Percentiles rank a stretch among this genome's conserved stretches.
phyloP scores from a whole-genome alignment of 1,139 yeast species.

The Diutina mesorugosa region DNA sequence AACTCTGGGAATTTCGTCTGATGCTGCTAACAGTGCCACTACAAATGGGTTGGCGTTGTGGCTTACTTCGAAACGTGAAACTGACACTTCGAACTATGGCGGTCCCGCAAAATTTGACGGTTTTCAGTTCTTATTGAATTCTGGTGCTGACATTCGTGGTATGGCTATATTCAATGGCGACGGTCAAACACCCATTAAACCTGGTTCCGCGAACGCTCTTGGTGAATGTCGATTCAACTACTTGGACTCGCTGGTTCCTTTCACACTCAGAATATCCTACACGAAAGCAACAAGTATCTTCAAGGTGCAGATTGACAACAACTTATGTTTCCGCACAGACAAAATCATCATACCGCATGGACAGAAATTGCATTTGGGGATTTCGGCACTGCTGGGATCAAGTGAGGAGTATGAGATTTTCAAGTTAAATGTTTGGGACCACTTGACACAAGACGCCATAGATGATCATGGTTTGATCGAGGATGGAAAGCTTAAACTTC shows the following conservation, averaged over 20 bases:
- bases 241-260: conserved; percentile 58
- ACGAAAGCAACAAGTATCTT: conserved; percentile 28
- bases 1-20: conserved; percentile 29
- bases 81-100: conserved; percentile 23
- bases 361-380: conserved; percentile 35
- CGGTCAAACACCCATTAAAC: conserved; percentile 19
- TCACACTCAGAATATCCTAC: conserved; percentile 52
- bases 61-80: conserved; percentile 14
- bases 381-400: conserved; percentile 29
- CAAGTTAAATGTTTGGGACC: conserved; percentile 39
- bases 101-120: conserved; percentile 49
- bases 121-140: conserved; percentile 40
- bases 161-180: conserved; percentile 48
- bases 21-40: conserved; percentile 14
- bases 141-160: conserved; percentile 29
- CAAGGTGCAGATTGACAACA: conserved; percentile 59
- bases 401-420: conserved; percentile 52
- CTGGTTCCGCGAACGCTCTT: conserved; percentile 19
- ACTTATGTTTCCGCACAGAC: conserved; percentile 55
- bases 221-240: conserved; percentile 48
- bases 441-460: conserved; percentile 39
- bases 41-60: conserved; percentile 41
- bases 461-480: conserved; percentile 46
- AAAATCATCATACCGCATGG: conserved; percentile 4
- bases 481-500: conserved; percentile 16